Percentiles rank a stretch among this genome's conserved stretches.
Conservation (phyloP, 2,329 filamentous ascomycete species). For the Lecanosticta acicola region DNA sequence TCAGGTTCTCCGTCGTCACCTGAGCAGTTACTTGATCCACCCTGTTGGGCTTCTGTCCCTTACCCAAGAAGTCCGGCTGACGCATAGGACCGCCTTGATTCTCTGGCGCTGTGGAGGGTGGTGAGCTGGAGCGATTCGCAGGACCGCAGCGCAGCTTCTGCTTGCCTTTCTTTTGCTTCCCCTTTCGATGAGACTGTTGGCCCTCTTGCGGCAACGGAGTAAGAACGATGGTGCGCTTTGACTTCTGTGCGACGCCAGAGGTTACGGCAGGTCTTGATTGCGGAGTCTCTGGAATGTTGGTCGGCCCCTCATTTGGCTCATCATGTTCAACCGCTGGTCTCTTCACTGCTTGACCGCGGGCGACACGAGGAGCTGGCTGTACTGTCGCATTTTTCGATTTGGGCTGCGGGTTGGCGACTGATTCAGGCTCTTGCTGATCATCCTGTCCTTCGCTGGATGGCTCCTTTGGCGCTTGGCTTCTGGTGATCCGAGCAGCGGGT, state of each 20-base stretch:
- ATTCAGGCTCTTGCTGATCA: too few species aligned
- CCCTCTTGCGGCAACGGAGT: too few species aligned
- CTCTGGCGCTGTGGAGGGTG: conserved; percentile 1
- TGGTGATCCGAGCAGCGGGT: background rate
- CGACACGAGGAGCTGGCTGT: background rate
- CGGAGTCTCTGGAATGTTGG: background rate
- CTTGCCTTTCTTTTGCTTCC: background rate
- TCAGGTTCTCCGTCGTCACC: background rate
- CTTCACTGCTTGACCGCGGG: background rate
- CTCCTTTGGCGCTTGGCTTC: background rate
- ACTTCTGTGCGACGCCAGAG: too few species aligned
- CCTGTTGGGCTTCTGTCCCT: too few species aligned
- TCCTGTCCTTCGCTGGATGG: too few species aligned
- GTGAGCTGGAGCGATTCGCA: conserved; percentile 4
- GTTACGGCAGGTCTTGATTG: too few species aligned
- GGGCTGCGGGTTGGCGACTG: background rate
- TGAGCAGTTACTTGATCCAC: too few species aligned
- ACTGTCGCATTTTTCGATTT: background rate
- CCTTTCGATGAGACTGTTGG: background rate
- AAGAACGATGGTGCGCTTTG: too few species aligned
- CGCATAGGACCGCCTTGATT: too few species aligned
- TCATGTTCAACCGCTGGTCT: background rate
- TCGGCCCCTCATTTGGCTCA: background rate
- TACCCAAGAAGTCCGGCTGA: too few species aligned
- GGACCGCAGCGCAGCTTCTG: conserved; percentile 1